Conservation (phyloP, 2,329 filamentous ascomycete genomes). For the Trichoderma koningii region DNA sequence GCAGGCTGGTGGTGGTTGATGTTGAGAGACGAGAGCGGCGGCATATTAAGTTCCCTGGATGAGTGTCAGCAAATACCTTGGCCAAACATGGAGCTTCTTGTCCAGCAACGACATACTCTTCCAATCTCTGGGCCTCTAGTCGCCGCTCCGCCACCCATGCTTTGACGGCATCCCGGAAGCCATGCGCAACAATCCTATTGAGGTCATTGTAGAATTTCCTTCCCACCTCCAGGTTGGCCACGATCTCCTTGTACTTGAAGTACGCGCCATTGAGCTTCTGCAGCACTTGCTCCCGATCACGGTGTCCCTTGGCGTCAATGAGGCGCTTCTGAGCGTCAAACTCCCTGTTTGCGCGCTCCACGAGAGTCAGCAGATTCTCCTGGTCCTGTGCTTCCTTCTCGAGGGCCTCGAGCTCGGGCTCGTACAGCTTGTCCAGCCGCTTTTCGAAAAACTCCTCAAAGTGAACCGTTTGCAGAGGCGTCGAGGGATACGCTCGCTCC, state of each 20-base stretch:
- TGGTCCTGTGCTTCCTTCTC: conserved; percentile 75
- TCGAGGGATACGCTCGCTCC: conserved; percentile 83
- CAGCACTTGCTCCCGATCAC: conserved; percentile 80
- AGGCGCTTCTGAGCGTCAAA: conserved; percentile 73
- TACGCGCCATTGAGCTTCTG: conserved; percentile 90
- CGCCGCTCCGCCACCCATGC: conserved; percentile 79
- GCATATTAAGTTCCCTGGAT: conserved; percentile 54
- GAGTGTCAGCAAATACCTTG: conserved; percentile 23
- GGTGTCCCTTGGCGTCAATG: conserved; percentile 62
- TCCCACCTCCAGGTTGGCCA: conserved; percentile 86
- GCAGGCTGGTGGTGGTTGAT: conserved; percentile 38
- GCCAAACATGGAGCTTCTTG: not conserved
- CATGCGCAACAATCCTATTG: conserved; percentile 75
- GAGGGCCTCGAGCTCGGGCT: conserved; percentile 71
- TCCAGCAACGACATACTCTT: conserved; percentile 58
- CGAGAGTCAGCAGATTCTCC: conserved; percentile 65
- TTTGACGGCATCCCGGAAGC: conserved; percentile 77
- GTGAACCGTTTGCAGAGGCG: conserved; percentile 80
- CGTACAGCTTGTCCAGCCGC: conserved; percentile 74
- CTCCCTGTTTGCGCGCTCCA: conserved; percentile 74
- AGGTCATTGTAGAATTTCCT: conserved; percentile 98
- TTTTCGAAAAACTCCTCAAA: conserved; percentile 91
- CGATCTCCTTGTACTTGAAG: conserved; percentile 93
- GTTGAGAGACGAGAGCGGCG: conserved; percentile 50
- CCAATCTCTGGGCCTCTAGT: conserved; percentile 76